Conservation (phyloP, 805 yeast species). For the Maudiozyma serrabonitensis region DNA sequence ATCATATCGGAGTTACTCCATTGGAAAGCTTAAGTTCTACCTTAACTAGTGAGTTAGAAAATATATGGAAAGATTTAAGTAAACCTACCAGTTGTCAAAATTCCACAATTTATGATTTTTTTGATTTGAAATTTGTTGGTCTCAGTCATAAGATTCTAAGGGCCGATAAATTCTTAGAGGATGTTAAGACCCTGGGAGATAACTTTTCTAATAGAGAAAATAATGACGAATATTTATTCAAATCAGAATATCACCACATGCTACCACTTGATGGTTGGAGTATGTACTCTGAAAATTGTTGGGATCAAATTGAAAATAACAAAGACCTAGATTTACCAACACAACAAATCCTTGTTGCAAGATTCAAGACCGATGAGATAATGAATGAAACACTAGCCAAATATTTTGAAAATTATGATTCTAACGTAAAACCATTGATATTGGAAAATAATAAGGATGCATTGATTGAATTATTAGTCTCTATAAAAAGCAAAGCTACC, state of each 20-base stretch:
- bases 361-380: slow-evolving; percentile 90
- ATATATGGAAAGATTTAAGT: slow-evolving; percentile 67
- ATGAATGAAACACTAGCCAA: slow-evolving; percentile 41
- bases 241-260: slow-evolving; percentile 64
- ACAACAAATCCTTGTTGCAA: slow-evolving; percentile 89
- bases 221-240: slow-evolving; percentile 37
- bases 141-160: slow-evolving; percentile 80
- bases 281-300: slow-evolving; percentile 76
- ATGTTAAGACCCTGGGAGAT: slow-evolving; percentile 55
- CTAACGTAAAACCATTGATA: slow-evolving; percentile 22
- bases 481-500: slow-evolving; percentile 39
- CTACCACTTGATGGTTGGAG: slow-evolving; percentile 97
- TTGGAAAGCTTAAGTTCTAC: slow-evolving; percentile 59
- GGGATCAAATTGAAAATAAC: slow-evolving; percentile 90
- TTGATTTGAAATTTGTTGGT: slow-evolving; percentile 74
- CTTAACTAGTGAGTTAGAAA: slow-evolving; percentile 56
- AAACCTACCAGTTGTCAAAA: slow-evolving; percentile 58
- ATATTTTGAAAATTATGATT: slow-evolving; percentile 32
- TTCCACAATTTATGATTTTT: slow-evolving; percentile 54
- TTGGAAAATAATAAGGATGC: slow-evolving; percentile 20
- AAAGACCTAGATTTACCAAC: slow-evolving; percentile 95
- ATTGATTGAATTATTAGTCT: slow-evolving; percentile 36
- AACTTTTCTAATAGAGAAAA: slow-evolving; percentile 35
- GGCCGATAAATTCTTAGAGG: slow-evolving; percentile 41
- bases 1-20: slow-evolving; percentile 83